Evolutionary conservation across 495 filamentous ascomycete genomes (phyloP), one percentile per base, ranked within the genome.

Genomic region (Clavariopsis aquatica): DNA sequence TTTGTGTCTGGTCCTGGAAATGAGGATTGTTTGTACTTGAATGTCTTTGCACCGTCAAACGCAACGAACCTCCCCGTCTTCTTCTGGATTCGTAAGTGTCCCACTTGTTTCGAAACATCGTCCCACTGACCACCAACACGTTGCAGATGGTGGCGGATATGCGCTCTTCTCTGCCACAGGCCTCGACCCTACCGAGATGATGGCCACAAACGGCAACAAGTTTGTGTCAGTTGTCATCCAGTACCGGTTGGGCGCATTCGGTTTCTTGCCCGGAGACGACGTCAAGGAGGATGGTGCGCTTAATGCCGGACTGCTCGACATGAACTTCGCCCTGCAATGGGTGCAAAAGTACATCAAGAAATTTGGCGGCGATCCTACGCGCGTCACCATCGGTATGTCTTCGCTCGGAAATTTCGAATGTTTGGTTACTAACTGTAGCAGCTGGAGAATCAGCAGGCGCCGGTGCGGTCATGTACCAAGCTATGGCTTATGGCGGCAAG

Each of bases 21-120:
- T 49, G 82, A 84, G 69, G 82, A 84, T 65, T 84, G 82, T 46
- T 74, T 82, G n/a, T 82, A 76, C 64, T 69, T 82, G 24, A 80
- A 80, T 62, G 77, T 82, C 3, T 78, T 76, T 63, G 68, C 76
- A 12, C 76, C 78, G 1, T 68, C 74, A 3, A 74, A 76, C 29
- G 77, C 76, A 0, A 73, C 69, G 22, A 73, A 75, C 49, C 68
- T 82, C 9, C 72, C 72, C 1, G 72, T 73, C 13, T 66, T 74
- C 52, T 66, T 74, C 23, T 74, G 71, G 71, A 71, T 74, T 71
- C 74, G 83, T 72, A 78, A 78, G 80, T 47, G 13, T 13, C 36
- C 45, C 23, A 36, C 12, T 24, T 9, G 13, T 49, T 38, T 29
- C 22, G 20, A n/a, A 38, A 15, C 19, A 17, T 6, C 8, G 9